Percentiles rank a stretch among this genome's conserved stretches.
phyloP scores from a whole-genome alignment of 164 flowering plant genomes.

The Platanus orientalis region DNA sequence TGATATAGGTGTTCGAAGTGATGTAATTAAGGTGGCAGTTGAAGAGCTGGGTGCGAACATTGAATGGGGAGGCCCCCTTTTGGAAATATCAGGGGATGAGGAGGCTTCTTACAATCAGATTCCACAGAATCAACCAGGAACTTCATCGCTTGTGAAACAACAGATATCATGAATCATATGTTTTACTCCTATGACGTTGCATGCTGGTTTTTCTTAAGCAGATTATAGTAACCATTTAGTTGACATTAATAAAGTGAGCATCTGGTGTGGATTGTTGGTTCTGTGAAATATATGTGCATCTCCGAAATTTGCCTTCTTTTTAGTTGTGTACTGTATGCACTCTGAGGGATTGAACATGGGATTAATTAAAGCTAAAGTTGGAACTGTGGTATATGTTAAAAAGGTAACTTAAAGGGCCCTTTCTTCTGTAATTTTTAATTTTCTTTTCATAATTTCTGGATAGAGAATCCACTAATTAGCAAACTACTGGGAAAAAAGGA shows the following conservation, averaged over 20 bases:
- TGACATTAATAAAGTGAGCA: not conserved
- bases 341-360: no score
- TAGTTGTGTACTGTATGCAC: no score
- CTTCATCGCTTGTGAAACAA: not conserved
- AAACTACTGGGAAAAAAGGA: no score
- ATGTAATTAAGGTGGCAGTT: slow-evolving; percentile 83
- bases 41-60: slow-evolving; percentile 86
- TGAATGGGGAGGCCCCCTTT: slow-evolving; percentile 35
- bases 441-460: no score
- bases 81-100: slow-evolving; percentile 16
- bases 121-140: not conserved
- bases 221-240: not conserved
- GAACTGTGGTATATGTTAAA: no score
- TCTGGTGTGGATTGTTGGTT: not conserved
- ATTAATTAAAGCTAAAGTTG: no score
- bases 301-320: no score
- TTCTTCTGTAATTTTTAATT: no score
- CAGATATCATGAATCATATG: not conserved
- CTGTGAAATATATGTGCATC: no score
- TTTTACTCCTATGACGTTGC: not conserved
- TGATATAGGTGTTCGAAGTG: slow-evolving; percentile 87
- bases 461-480: no score
- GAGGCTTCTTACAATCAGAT: slow-evolving; percentile 2
- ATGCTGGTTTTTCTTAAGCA: not conserved
- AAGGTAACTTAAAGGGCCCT: no score